Evolutionary conservation across 1,284 basidiomycete species (phyloP), one percentile per base, ranked within the genome.

Genomic region (Naganishia sp.): DNA sequence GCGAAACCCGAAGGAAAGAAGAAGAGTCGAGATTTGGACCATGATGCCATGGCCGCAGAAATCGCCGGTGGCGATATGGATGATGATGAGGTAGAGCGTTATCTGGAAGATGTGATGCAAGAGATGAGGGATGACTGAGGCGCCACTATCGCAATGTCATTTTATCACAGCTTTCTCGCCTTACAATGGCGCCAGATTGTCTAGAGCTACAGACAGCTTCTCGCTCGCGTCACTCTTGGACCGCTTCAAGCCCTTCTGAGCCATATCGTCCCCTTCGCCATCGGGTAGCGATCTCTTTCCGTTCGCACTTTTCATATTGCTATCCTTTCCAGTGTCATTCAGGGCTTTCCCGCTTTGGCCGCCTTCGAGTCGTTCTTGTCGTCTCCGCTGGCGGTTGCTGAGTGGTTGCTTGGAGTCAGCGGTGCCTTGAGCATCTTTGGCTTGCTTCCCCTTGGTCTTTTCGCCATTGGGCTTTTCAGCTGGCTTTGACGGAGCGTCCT

Each of bases 191-290:
- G 49, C 21, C 23, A 61, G 18, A 25, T 61, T 51, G 28, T 50
- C 35, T 10, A 61, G 35, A 3, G 47, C 47, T 2, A 25, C 32
- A 41, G 57, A 61, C 1, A 61, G 47, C 47, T 51, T 61, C 31
- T 61, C 57, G 18, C 39, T 47, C n/a, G 57, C 39, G 39, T 61
- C 57, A 49, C 57, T 51, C 32, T 61, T 61, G 31, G 35, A 25
- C 21, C 57, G 46, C 47, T 61, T 61, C 47, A 61, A 25, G 13
- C 32, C 23, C 43, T 50, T n/a, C n/a, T 35, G 23, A 3, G 47
- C 23, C 35, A 39, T 35, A 51, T 6, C n/a, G 9, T 51, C 57
- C 25, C 23, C 32, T 6, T 21, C 15, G 18, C 35, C 47, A 32
- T 61, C 46, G 21, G 57, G n/a, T 23, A 61, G 23, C 17, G 46